Base-by-base conservation (phyloP, 2,329 filamentous ascomycete species). In the Aschersonia sp. region DNA sequence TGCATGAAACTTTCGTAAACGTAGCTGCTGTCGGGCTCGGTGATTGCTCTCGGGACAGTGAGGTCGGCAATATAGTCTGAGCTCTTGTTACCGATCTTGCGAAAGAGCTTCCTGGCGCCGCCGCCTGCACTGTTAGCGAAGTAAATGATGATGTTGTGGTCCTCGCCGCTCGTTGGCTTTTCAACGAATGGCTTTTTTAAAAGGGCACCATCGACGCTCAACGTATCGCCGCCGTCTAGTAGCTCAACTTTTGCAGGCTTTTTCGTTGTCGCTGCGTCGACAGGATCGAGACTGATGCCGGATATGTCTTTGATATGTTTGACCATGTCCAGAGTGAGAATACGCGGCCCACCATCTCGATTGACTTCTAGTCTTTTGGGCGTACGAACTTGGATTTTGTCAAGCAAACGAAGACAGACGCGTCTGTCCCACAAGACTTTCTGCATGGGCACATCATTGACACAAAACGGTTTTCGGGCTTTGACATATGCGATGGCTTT, bases 61-160 rank as follows among this genome's bases (percentile, higher is more conserved):
- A 98, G 74, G 9, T 82, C 81, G 12, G 84, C 77, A 51, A 96
- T 84, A 59, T 84, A 94, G 63, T 98, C 94, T 1, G 91, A 97
- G 64, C 91, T 97, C 69, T 98, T 98, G 73, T 98, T 98, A 58
- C 94, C 94, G 58, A 98, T 86, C 65, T 98, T 98, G 50, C 92
- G 78, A 67, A 98, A 98, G 3, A 98, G 76, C 55, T 91, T 86
- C 50, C 94, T 78, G 30, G 89, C 94, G 50, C 92, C 92, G 45
- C 91, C 89, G 4, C 89, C 89, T 45, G 85, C 78, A 42, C 86
- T 84, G 52, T 82, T 85, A 29, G 91, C 87, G 59, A 94, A 97
- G 67, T 97, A 98, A 48, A 98, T 96, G 66, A 94, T 85, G 57
- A 98, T 95, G 62, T 98, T 98, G 68, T 98, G 92, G 59, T 98